phyloP scores from a whole-genome alignment of 2,329 filamentous ascomycete species.

The Amesomyces nigricolor region DNA sequence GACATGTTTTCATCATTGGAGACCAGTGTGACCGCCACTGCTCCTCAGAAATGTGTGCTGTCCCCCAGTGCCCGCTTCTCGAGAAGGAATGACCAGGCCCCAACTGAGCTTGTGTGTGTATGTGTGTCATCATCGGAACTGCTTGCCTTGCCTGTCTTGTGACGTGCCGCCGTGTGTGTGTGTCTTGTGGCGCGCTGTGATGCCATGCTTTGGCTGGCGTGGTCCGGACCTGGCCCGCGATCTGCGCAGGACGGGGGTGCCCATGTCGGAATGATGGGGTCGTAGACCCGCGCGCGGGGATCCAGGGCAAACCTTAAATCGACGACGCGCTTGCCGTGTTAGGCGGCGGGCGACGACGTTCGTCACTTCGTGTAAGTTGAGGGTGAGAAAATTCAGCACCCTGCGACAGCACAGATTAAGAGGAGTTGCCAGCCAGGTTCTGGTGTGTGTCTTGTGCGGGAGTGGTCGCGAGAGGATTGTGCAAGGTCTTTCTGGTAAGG shows the following conservation, averaged over 20 bases:
- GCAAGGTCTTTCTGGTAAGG: background rate
- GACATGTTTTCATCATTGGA: background rate
- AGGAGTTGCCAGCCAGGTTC: background rate
- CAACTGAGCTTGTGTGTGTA: background rate
- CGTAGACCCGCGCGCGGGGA: constrained; percentile 1
- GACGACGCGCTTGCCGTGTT: background rate
- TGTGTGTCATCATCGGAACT: background rate
- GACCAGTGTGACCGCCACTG: background rate
- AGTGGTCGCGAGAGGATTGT: background rate
- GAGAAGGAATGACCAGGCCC: background rate
- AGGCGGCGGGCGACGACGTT: background rate
- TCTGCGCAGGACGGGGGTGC: background rate
- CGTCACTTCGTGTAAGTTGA: background rate
- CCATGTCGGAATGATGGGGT: background rate
- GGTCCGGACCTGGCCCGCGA: background rate
- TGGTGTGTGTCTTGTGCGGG: background rate
- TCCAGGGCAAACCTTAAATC: background rate
- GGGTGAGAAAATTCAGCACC: background rate
- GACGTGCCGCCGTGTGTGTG: no score
- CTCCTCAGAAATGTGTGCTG: background rate
- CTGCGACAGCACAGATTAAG: background rate
- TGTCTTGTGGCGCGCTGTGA: background rate
- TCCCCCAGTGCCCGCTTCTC: background rate
- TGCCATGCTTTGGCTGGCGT: background rate
- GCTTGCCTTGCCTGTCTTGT: background rate